Base-by-base conservation (phyloP, 1,139 yeast species). In the Pichia sp. region DNA sequence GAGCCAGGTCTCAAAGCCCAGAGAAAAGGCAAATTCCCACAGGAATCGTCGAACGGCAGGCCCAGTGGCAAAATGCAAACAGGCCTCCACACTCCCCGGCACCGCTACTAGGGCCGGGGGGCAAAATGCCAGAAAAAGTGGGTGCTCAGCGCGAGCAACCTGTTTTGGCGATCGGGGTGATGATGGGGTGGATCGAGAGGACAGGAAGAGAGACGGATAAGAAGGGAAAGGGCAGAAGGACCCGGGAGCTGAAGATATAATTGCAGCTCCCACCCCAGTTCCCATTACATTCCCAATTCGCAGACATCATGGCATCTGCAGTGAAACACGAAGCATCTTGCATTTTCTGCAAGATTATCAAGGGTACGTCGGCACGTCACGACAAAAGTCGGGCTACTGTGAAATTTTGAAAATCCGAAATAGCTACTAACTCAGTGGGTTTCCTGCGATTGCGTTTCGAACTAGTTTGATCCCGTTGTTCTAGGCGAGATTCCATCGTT, bases 311-410 rank as follows among this genome's bases (percentile, higher is more conserved):
- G 72, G 65, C 72, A 54, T 30, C 56, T 6, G 64, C 66, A 30
- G 56, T 60, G 43, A 60, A 62, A 30, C 67, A 65, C 54, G 73
- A 74, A 48, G 84, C 87, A 20, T 72, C 83, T 49, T 92, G 98
- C 73, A 82, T 92, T 64, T 92, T 92, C 69, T 92, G 98, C 76
- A 89, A 90, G 67, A 92, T 92, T 71, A 83, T 92, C 73, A 88
- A 87, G 68, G 96, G 85, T 77, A 68, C 49, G 80, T 67, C 29
- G 29, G 31, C 1, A 16, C 3, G 6, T 20, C 30, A 10, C n/a
- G 14, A 14, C 16, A 12, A 10, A 14, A 3, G 1, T 33, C 2
- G 33, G 6, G 12, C 31, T 24, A 36, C n/a, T 29, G 40, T 27
- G 27, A 36, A 27, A 27, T 9, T 34, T 34, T 16, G 38, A 30